A percentile compares a stretch with the other conserved stretches of the same genome.
phyloP scores from a whole-genome alignment of 2,329 filamentous ascomycete genomes.

The Septoria linicola region DNA sequence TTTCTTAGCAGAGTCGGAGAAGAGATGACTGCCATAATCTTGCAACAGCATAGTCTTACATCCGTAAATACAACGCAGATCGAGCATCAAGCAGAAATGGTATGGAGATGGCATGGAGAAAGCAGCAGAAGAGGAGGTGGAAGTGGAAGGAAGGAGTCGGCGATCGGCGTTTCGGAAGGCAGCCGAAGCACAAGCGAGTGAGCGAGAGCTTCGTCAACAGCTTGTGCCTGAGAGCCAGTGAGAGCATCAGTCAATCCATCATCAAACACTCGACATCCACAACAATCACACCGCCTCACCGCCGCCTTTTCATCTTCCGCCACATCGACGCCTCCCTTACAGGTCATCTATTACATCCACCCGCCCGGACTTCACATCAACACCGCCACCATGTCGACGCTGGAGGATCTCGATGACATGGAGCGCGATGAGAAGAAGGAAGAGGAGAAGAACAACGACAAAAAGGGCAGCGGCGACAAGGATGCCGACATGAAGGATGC shows the following conservation, averaged over 20 bases:
- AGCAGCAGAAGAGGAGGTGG: not conserved
- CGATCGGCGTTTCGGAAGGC: constrained; percentile 3
- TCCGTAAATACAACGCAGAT: too few relatives aligned
- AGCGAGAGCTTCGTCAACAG: constrained; percentile 12
- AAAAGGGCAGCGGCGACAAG: constrained; percentile 56
- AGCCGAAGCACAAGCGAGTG: too few relatives aligned
- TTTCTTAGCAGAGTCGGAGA: too few relatives aligned
- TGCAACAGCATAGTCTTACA: too few relatives aligned
- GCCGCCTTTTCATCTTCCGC: not conserved
- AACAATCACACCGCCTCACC: not conserved
- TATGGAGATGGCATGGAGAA: too few relatives aligned
- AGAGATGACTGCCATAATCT: too few relatives aligned
- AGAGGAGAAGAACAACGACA: constrained; percentile 60
- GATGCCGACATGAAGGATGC: constrained; percentile 79
- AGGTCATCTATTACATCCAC: not conserved
- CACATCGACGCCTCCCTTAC: not conserved
- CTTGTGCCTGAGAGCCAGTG: constrained; percentile 6
- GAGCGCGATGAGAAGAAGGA: constrained; percentile 74
- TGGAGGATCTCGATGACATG: constrained; percentile 88
- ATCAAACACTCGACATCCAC: not conserved
- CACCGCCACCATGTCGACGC: constrained; percentile 69
- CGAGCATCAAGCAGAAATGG: too few relatives aligned
- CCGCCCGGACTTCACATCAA: not conserved
- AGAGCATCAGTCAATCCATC: constrained; percentile 1
- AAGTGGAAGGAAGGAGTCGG: not conserved